Conservation (phyloP, 2,329 filamentous ascomycete species). For the Aspergillus sp. region DNA sequence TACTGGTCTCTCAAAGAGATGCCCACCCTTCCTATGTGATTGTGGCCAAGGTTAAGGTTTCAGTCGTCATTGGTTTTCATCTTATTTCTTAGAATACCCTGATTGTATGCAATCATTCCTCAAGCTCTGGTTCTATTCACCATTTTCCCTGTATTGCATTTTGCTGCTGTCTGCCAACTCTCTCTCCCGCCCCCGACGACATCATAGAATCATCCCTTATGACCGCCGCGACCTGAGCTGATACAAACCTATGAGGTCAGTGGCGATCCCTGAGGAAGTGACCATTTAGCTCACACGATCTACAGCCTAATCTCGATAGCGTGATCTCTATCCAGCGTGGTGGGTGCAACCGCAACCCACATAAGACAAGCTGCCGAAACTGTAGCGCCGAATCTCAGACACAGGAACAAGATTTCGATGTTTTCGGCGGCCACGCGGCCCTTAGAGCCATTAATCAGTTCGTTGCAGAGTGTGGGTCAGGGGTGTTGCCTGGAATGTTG, state of each 20-base stretch:
- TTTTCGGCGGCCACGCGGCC: slow-evolving; percentile 2
- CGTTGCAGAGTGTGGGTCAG: not conserved
- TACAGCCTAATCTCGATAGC: too few relatives aligned
- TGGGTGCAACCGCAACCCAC: not conserved
- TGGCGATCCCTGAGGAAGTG: not conserved
- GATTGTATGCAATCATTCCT: not conserved
- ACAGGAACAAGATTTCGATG: not conserved
- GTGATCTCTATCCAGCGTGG: too few relatives aligned
- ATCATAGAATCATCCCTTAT: not conserved
- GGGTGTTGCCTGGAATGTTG: not conserved
- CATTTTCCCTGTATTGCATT: not conserved
- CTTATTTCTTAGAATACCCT: not conserved
- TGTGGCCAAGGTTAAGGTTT: not conserved
- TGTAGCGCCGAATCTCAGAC: not conserved
- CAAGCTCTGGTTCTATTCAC: not conserved
- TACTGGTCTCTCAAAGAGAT: slow-evolving; percentile 81
- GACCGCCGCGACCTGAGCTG: not conserved
- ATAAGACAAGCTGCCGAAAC: not conserved
- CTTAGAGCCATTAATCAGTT: not conserved
- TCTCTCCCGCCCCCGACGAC: not conserved
- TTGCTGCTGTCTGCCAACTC: not conserved
- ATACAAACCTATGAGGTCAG: not conserved
- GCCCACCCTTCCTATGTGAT: slow-evolving; percentile 63
- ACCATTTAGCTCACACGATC: too few relatives aligned
- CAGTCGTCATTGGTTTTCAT: not conserved